Evolutionary conservation across 2,329 filamentous ascomycete species (phyloP), one percentile per base, ranked within the genome.

Genomic region (Allantophomopsis cytisporea): DNA sequence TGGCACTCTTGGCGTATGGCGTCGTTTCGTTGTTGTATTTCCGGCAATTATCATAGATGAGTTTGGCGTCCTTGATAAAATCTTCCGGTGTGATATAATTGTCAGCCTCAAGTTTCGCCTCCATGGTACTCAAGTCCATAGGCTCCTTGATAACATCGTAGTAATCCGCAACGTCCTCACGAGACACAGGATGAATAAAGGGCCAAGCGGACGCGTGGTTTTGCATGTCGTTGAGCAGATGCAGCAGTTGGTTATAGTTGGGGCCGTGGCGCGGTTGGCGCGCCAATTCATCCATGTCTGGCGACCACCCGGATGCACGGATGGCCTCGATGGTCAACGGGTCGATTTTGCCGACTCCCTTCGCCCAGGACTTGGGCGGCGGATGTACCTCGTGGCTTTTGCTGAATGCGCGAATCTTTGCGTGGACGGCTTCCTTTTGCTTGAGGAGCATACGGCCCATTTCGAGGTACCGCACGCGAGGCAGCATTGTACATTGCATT

Each of bases 401-500:
- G 53, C 80, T 88, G 49, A 91, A 89, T 10, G 87, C 84, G 38
- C 87, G 79, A 47, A 96, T 95, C 64, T 98, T 98, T 45, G 88
- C 88, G 52, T 88, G 81, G 3, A 96, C 87, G 39, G 81, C 83
- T 58, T 95, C 91, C 59, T 95, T 96, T 58, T 98, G 91, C 65
- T 98, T 96, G 36, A 94, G 73, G 2, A 98, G 71, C 86, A 98
- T 94, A 45, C 88, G 81, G 3, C 86, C 83, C 54, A 80, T 76
- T 59, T 98, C 89, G 5, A 98, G 78, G 60, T 98, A 98, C 37
- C 91, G 83, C 40, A 96, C 86, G 45, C 83, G 83, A 7, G 89
- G 89, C 15, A 98, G 72, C 91, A 98, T 96, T 39, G 83, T 86
- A 55, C 91, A 98, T 63, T 98, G 91, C 91, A 98, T 98, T 45